phyloP scores from a whole-genome alignment of 345 rosid genomes.

The Pistacia atlantica region DNA sequence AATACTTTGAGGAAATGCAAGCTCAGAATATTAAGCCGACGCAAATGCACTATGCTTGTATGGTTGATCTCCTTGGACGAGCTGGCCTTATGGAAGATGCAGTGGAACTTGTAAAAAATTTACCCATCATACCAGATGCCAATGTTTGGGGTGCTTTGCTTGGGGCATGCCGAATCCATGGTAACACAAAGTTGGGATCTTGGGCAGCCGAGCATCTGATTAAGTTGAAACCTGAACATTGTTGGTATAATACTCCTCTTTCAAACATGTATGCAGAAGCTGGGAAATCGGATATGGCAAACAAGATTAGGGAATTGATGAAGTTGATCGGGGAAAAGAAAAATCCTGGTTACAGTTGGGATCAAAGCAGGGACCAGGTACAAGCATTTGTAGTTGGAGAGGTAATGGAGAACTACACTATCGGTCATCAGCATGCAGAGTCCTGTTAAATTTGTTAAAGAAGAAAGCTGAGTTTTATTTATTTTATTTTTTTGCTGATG shows the following conservation, averaged over 20 bases:
- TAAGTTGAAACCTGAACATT: conserved; percentile 50
- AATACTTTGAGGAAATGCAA: conserved; percentile 45
- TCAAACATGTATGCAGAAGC: conserved; percentile 55
- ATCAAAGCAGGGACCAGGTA: conserved; percentile 35
- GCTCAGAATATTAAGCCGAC: conserved; percentile 33
- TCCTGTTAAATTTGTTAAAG: conserved; percentile 9
- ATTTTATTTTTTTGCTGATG: background rate
- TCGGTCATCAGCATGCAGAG: conserved; percentile 14
- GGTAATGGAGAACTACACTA: conserved; percentile 25
- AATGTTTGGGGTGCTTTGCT: conserved; percentile 58
- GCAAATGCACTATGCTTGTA: conserved; percentile 53
- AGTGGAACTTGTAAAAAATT: conserved; percentile 29
- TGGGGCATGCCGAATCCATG: conserved; percentile 51
- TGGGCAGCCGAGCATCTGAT: conserved; percentile 58
- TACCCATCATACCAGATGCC: conserved; percentile 40
- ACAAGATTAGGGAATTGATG: conserved; percentile 48
- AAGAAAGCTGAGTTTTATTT: background rate
- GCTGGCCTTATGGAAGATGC: conserved; percentile 52
- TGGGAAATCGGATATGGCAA: conserved; percentile 56
- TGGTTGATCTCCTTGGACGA: conserved; percentile 59
- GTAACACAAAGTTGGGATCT: conserved; percentile 46
- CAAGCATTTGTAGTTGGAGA: conserved; percentile 45
- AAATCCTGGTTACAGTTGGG: conserved; percentile 60
- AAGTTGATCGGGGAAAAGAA: conserved; percentile 46
- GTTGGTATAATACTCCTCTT: conserved; percentile 48